Conservation (phyloP, 495 filamentous ascomycete species). For the Daldinia vernicosa region DNA sequence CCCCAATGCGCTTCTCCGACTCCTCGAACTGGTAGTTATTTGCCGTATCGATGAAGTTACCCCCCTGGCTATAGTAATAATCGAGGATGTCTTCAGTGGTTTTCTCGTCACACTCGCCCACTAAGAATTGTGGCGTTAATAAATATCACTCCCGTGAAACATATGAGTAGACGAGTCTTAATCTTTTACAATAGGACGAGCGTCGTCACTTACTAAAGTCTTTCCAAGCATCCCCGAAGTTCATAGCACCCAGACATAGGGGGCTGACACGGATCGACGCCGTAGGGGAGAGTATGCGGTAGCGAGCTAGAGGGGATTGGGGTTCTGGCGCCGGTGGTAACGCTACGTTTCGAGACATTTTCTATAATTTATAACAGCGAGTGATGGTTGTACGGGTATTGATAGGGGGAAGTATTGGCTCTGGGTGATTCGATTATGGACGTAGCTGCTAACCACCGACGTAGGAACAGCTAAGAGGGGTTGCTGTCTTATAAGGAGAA, state of each 20-base stretch:
- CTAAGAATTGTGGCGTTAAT: not conserved
- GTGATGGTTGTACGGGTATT: not conserved
- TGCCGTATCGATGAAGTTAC: constrained; percentile 82
- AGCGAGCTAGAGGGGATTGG: constrained; percentile 62
- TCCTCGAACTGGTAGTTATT: constrained; percentile 76
- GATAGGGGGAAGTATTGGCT: not conserved
- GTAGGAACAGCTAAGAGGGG: not conserved
- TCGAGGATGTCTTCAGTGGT: constrained; percentile 72
- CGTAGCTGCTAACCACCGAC: not conserved
- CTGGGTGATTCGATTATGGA: not conserved
- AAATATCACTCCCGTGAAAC: not conserved
- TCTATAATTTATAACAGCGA: not conserved
- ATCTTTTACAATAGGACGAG: not conserved
- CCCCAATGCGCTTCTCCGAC: constrained; percentile 77
- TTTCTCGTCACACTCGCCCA: constrained; percentile 71
- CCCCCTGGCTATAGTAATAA: constrained; percentile 68
- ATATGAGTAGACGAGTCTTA: not conserved
- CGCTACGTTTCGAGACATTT: not conserved
- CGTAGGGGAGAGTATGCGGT: constrained; percentile 67
- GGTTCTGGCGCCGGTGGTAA: constrained; percentile 48
- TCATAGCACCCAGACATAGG: constrained; percentile 71
- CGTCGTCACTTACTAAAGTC: constrained; percentile 34
- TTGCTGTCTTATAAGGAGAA: not conserved
- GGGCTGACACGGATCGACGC: constrained; percentile 68
- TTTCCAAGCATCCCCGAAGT: constrained; percentile 67